phyloP scores from a whole-genome alignment of 768 basidiomycete genomes.

The Kwoniella dendrophila region DNA sequence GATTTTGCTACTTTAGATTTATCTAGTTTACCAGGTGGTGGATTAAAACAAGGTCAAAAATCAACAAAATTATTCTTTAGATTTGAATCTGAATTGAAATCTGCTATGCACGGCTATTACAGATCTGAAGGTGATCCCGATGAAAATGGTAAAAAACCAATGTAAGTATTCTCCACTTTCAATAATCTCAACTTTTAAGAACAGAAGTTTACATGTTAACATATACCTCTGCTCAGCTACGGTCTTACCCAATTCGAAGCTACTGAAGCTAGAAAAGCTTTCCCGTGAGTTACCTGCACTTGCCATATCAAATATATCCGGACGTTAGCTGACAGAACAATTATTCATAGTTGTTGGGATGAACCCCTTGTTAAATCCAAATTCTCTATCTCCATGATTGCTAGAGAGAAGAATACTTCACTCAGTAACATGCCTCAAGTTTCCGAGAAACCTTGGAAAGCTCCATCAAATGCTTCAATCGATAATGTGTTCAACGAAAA shows the following conservation, averaged over 20 bases:
- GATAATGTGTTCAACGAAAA: slow-evolving; percentile 44
- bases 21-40: slow-evolving; percentile 65
- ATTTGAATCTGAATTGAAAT: slow-evolving; percentile 69
- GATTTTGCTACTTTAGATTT: slow-evolving; percentile 72
- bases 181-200: neutral
- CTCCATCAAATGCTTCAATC: slow-evolving; percentile 33
- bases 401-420: slow-evolving; percentile 72
- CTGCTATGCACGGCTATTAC: slow-evolving; percentile 68
- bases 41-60: slow-evolving; percentile 59
- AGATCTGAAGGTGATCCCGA: slow-evolving; percentile 45
- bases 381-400: slow-evolving; percentile 70
- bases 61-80: slow-evolving; percentile 67
- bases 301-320: neutral
- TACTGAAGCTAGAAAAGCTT: slow-evolving; percentile 72
- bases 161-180: slow-evolving; percentile 47
- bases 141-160: slow-evolving; percentile 64
- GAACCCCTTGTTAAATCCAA: slow-evolving; percentile 89
- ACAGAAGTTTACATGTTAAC: slow-evolving; percentile 4
- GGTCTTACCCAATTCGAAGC: slow-evolving; percentile 93
- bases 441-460: slow-evolving; percentile 62
- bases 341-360: slow-evolving; percentile 69
- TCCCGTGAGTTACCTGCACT: slow-evolving; percentile 45
- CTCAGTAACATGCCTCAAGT: slow-evolving; percentile 83
- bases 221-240: slow-evolving; percentile 50
- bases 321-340: slow-evolving; percentile 1